A percentile compares a stretch with the other conserved stretches of the same genome.
Evolutionary conservation across 768 basidiomycete genomes (phyloP).

Genomic region (Grammothele lineata): DNA sequence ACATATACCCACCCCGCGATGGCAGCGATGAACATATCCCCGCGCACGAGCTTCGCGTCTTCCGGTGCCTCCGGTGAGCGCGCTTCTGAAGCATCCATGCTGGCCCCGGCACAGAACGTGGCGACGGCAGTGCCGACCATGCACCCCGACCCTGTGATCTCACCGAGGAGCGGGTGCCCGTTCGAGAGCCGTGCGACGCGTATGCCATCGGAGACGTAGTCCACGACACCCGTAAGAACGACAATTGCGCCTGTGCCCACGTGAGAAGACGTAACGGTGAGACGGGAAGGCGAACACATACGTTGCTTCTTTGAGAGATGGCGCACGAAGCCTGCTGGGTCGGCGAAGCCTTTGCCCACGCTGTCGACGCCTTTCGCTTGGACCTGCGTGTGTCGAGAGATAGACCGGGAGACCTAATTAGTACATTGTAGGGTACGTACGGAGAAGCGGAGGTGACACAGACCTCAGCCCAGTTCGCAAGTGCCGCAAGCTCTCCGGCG

Average conservation of each 20-base stretch:
- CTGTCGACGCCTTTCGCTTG: conserved; percentile 83
- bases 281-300: conserved; percentile 32
- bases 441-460: no score
- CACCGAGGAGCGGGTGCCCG: conserved; percentile 66
- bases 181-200: conserved; percentile 68
- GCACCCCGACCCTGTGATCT: conserved; percentile 90
- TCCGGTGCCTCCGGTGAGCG: conserved; percentile 16
- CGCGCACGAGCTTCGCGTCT: conserved; percentile 52
- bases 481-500: conserved; percentile 78
- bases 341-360: conserved; percentile 67
- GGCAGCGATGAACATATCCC: conserved; percentile 74
- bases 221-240: conserved; percentile 72
- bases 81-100: conserved; percentile 32
- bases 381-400: no score
- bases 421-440: no score
- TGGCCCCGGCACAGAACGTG: conserved; percentile 72
- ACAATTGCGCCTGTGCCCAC: conserved; percentile 62
- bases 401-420: no score
- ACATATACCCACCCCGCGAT: conserved; percentile 60
- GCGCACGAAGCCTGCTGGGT: conserved; percentile 69
- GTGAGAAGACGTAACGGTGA: not conserved
- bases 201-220: conserved; percentile 82
- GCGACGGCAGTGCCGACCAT: conserved; percentile 76
- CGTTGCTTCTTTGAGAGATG: conserved; percentile 70
- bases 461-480: conserved; percentile 77